Base-by-base conservation (phyloP, 441 rosid species). In the Erodium trifolium region DNA sequence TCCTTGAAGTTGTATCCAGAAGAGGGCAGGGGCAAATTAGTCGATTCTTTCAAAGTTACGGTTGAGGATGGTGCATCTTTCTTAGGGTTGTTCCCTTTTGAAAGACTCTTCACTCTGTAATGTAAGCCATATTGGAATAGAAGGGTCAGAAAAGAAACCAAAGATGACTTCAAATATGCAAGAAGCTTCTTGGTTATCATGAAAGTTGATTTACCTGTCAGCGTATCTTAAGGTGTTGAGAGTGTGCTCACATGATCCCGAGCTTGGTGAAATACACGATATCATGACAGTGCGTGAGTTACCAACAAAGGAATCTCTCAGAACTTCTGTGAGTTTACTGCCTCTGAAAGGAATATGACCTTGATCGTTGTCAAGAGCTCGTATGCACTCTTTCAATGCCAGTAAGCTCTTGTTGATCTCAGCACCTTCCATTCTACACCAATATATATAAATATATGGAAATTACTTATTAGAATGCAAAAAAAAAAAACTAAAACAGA, bases 301-400 rank as follows among this genome's bases (percentile, higher is more conserved):
- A 76, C 99, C 98, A 39, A 90, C 87, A 65, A 94, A 94, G 23
- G 99, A 94, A 81, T 94, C 99, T 72, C 99, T 86, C 18, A 94
- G 85, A 78, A 94, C 99, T 78, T 94, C 99, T 2, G 99, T 94
- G 68, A 94, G 77, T 79, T 94, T 94, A 80, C 99, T 94, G 79
- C 99, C 99, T 75, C 99, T 87, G 80, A 94, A 94, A 75, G 99
- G 99, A 84, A 94, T 90, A 77, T 94, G 99, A 77, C 92, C 89
- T 83, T 92, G 96, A 79, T 94, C 99, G 78, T 90, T 94, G 82
- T 94, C 99, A 69, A 94, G 96, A 68, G 99, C 99, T 77, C 99
- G 88, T 49, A 94, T 92, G 80, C 99, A 94, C 73, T 94, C 99
- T 83, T 94, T 94, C 49, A 94, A 73, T 39, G 99, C 99, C 81